Conservation (phyloP, 257 asterid species). For the Solanum commersonii region DNA sequence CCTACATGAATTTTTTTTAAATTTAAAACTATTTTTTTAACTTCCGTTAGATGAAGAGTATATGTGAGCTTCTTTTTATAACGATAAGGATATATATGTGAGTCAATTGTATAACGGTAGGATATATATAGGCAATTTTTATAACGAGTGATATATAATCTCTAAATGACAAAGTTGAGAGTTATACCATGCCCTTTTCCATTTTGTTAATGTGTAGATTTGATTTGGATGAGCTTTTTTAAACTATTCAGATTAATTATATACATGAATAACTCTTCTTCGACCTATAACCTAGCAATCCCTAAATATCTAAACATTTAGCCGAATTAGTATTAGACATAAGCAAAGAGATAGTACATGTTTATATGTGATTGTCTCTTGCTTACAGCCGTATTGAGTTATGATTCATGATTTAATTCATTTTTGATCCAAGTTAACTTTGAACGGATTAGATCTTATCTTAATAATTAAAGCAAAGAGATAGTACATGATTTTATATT, state of each 20-base stretch:
- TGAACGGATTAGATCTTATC: fast-evolving
- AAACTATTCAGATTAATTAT: no score
- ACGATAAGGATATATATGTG: no score
- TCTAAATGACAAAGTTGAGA: no score
- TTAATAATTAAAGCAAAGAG: no score
- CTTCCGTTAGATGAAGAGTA: no score
- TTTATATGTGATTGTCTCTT: conserved; percentile 35
- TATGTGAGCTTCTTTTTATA: no score
- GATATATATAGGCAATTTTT: fast-evolving
- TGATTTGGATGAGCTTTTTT: not conserved
- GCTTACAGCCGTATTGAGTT: conserved; percentile 48
- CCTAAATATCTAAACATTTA: not conserved
- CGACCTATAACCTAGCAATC: no score
- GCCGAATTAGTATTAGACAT: no score
- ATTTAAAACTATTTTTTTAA: no score
- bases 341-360: not conserved
- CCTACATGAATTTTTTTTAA: fast-evolving
- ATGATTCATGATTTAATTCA: not conserved
- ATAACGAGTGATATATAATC: no score
- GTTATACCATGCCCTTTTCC: fast-evolving
- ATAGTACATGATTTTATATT: no score
- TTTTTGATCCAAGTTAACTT: not conserved
- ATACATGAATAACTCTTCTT: not conserved
- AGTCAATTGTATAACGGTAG: no score
- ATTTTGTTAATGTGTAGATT: not conserved